Conservation (phyloP, 2,329 filamentous ascomycete genomes). For the Botrytis squamosa region DNA sequence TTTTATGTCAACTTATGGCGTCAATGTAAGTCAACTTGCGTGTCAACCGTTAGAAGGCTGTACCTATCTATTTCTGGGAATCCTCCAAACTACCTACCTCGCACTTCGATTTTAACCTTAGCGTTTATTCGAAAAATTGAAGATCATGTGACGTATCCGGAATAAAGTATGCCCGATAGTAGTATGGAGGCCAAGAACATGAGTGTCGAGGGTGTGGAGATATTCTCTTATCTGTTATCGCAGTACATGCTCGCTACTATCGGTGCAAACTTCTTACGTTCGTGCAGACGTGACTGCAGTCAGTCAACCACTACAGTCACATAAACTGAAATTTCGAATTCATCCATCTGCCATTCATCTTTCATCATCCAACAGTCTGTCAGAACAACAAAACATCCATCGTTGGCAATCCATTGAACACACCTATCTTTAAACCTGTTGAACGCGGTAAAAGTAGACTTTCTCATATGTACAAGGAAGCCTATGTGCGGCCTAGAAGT, state of each 20-base stretch:
- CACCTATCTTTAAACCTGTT: not conserved
- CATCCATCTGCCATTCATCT: not conserved
- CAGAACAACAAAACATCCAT: not conserved
- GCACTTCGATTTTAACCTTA: slow-evolving; percentile 10
- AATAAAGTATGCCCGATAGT: not conserved
- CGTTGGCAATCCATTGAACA: not conserved
- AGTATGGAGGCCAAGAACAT: not conserved
- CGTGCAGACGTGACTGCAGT: too few relatives aligned
- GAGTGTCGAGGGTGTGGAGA: not conserved
- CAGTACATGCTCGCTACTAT: not conserved
- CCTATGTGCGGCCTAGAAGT: not conserved
- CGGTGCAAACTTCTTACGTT: not conserved
- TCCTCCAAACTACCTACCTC: not conserved
- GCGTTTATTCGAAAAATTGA: not conserved
- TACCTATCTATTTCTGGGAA: not conserved
- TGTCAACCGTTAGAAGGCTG: not conserved
- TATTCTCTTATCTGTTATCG: slow-evolving; percentile 1
- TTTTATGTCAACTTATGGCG: not conserved
- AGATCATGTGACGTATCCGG: not conserved
- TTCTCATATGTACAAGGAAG: not conserved
- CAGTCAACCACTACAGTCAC: not conserved
- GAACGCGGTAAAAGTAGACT: not conserved
- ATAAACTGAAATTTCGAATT: not conserved
- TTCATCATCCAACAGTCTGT: not conserved
- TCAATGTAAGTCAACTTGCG: not conserved